Percentiles rank a stretch among this genome's conserved stretches.
Evolutionary conservation across 192 early-diverging fungal species (phyloP).

Genomic region (Chytriomyces sp.): DNA sequence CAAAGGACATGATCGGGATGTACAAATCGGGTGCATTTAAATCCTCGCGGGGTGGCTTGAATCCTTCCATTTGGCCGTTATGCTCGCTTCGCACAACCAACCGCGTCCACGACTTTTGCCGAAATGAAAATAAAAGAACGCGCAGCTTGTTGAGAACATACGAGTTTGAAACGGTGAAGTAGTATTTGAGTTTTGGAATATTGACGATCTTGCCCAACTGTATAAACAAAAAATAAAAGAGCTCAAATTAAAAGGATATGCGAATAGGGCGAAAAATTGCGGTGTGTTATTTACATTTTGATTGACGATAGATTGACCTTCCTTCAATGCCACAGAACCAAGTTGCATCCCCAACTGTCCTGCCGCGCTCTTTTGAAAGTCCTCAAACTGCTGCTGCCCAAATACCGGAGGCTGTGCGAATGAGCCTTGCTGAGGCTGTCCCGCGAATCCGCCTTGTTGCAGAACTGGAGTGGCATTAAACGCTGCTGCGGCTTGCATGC

Average conservation of each 20-base stretch:
- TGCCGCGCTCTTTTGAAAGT: slow-evolving; percentile 54
- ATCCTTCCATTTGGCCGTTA: slow-evolving; percentile 65
- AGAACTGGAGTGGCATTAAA: no score
- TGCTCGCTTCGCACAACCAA: slow-evolving; percentile 74
- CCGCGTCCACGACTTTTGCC: slow-evolving; percentile 82
- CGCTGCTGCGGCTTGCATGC: no score
- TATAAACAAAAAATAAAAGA: not conserved
- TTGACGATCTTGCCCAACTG: slow-evolving; percentile 86
- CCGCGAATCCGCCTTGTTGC: not conserved
- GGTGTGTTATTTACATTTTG: slow-evolving; percentile 77
- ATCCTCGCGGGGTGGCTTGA: slow-evolving; percentile 86
- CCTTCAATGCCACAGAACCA: slow-evolving; percentile 79
- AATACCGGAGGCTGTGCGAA: not conserved
- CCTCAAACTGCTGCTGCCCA: slow-evolving; percentile 18
- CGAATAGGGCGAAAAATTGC: not conserved
- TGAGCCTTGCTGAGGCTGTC: not conserved
- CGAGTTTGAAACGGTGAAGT: slow-evolving; percentile 94
- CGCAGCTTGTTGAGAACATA: slow-evolving; percentile 90
- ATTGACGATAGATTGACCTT: slow-evolving; percentile 86
- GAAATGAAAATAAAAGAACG: slow-evolving; percentile 88
- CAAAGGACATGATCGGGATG: slow-evolving; percentile 93
- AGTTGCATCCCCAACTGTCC: slow-evolving; percentile 94
- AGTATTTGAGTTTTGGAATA: slow-evolving; percentile 83
- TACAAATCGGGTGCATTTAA: slow-evolving; percentile 96
- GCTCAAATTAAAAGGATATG: not conserved